Evolutionary conservation across 2,329 filamentous ascomycete species (phyloP).

Genomic region (Pseudogymnoascus sp.): DNA sequence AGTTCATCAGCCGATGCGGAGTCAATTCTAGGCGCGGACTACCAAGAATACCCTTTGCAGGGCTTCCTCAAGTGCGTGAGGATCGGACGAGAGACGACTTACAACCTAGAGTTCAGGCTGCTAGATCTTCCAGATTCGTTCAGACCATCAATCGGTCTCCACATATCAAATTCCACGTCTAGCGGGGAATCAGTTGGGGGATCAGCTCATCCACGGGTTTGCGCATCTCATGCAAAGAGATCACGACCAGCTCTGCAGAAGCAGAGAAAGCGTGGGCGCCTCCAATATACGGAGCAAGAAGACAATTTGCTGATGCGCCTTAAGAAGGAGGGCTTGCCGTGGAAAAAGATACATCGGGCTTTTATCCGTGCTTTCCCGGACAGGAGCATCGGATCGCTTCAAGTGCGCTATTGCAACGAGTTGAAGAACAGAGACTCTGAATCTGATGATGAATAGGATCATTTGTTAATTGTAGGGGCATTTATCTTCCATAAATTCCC

Average conservation of each 20-base stretch:
- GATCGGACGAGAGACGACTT: neutral
- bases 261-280: neutral
- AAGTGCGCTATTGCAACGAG: too few species aligned
- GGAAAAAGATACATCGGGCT: too few species aligned
- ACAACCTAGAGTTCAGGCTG: constrained; percentile 5
- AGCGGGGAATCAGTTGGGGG: neutral
- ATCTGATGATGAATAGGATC: too few species aligned
- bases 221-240: neutral
- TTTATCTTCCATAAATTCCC: too few species aligned
- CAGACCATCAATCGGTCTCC: neutral
- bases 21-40: neutral
- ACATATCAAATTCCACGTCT: neutral
- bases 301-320: too few species aligned
- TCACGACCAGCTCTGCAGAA: neutral
- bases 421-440: too few species aligned
- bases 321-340: too few species aligned
- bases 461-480: too few species aligned
- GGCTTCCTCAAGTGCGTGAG: neutral
- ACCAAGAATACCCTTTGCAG: neutral
- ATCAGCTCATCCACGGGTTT: neutral
- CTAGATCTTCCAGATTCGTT: constrained; percentile 1
- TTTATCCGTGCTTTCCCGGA: too few species aligned
- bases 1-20: too few species aligned
- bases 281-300: too few species aligned
- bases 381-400: too few species aligned